phyloP scores from a whole-genome alignment of 768 basidiomycete genomes.

The Phlebiopsis gigantea region DNA sequence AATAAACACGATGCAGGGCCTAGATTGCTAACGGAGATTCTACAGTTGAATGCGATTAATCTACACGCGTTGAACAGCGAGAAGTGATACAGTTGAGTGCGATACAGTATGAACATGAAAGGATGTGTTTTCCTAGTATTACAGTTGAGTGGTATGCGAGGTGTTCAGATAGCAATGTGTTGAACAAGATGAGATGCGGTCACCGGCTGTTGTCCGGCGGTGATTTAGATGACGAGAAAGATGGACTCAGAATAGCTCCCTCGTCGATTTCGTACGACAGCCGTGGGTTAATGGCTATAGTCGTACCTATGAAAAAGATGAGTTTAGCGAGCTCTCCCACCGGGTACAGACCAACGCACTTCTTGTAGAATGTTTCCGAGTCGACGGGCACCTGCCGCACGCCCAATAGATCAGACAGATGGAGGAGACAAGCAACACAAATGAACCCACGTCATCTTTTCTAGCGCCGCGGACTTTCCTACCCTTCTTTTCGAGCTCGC shows the following conservation, averaged over 20 bases:
- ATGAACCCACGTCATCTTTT: constrained; percentile 40
- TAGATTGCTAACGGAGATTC: background rate
- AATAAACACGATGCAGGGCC: too few relatives aligned
- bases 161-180: background rate
- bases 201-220: background rate
- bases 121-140: background rate
- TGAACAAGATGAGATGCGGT: background rate
- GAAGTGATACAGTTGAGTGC: constrained; percentile 8
- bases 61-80: background rate
- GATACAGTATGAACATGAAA: constrained; percentile 1
- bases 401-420: background rate
- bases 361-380: constrained; percentile 81
- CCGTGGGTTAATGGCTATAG: constrained; percentile 30
- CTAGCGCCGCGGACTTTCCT: constrained; percentile 59
- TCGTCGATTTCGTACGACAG: background rate
- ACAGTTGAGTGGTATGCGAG: background rate
- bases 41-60: constrained; percentile 7
- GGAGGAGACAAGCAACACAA: background rate
- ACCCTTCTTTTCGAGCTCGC: constrained; percentile 50
- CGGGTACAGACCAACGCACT: constrained; percentile 39
- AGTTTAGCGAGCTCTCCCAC: constrained; percentile 7
- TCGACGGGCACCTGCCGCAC: constrained; percentile 55
- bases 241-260: background rate
- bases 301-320: constrained; percentile 37
- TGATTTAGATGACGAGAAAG: constrained; percentile 1